Conservation (phyloP, 495 filamentous ascomycete species). For the Trichoderma erinaceum region DNA sequence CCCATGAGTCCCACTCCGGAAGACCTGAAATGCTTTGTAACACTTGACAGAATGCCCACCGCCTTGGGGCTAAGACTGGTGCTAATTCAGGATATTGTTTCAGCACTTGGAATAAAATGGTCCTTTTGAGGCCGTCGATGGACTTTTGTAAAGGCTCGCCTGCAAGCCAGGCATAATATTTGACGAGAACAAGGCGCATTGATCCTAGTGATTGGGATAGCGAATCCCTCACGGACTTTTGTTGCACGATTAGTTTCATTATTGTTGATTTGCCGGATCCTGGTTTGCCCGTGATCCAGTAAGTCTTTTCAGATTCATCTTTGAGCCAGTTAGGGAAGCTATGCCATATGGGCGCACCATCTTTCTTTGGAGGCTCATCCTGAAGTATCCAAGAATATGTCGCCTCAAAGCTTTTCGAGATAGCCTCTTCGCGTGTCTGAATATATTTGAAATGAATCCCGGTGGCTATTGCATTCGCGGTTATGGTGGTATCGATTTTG, state of each 20-base stretch:
- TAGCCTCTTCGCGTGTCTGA: not conserved
- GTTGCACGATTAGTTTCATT: slow-evolving; percentile 15
- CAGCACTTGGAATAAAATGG: slow-evolving; percentile 16
- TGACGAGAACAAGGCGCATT: slow-evolving; percentile 9
- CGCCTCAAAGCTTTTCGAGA: not conserved
- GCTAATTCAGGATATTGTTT: slow-evolving; percentile 9
- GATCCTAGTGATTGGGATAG: slow-evolving; percentile 5
- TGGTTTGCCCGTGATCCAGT: slow-evolving; percentile 20
- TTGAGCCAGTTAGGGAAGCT: slow-evolving; percentile 18
- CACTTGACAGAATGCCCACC: slow-evolving; percentile 16
- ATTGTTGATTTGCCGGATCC: slow-evolving; percentile 12
- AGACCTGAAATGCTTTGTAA: not conserved
- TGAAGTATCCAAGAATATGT: not conserved
- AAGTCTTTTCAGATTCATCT: not conserved
- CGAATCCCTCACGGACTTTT: not conserved
- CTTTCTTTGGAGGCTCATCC: not conserved
- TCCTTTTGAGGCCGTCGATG: slow-evolving; percentile 16
- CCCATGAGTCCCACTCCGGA: slow-evolving; percentile 12
- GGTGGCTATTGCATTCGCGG: not conserved
- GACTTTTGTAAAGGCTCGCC: slow-evolving; percentile 18
- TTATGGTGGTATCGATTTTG: not conserved
- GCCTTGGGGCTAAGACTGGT: slow-evolving; percentile 16
- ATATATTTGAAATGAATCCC: not conserved
- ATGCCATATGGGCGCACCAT: slow-evolving; percentile 2
- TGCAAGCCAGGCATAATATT: slow-evolving; percentile 20